phyloP scores from a whole-genome alignment of 768 basidiomycete species.

The Paxillus rubicundulus region DNA sequence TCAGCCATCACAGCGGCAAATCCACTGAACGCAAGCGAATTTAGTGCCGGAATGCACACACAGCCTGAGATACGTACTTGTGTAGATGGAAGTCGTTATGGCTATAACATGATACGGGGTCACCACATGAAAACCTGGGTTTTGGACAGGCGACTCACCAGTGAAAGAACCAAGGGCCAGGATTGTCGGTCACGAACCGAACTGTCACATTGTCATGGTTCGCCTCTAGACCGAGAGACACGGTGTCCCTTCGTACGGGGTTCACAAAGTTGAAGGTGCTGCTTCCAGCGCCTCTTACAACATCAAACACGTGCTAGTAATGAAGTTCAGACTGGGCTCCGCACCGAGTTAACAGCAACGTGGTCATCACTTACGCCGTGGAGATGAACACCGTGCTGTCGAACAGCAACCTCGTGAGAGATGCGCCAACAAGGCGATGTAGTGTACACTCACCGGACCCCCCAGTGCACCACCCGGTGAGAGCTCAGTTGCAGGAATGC shows the following conservation, averaged over 20 bases:
- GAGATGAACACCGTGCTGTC: constrained; percentile 40
- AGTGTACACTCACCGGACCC: constrained; percentile 13
- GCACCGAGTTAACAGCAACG: not conserved
- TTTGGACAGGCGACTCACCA: constrained; percentile 12
- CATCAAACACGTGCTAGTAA: constrained; percentile 38
- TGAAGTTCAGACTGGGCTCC: not conserved
- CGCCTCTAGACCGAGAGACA: constrained; percentile 26
- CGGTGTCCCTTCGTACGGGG: constrained; percentile 52
- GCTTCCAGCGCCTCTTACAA: constrained; percentile 40
- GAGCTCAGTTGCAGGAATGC: constrained; percentile 27
- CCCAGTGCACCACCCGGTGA: constrained; percentile 8
- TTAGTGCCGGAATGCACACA: constrained; percentile 23
- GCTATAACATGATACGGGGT: constrained; percentile 4
- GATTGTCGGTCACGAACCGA: constrained; percentile 64
- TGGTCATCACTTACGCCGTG: constrained; percentile 38
- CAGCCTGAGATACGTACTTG: constrained; percentile 8
- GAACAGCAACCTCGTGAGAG: not conserved
- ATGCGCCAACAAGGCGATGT: not conserved
- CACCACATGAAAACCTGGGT: not conserved
- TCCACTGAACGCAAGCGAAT: constrained; percentile 8
- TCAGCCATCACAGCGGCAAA: constrained; percentile 22
- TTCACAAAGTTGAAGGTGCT: constrained; percentile 43
- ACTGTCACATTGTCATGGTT: constrained; percentile 44
- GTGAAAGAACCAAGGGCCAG: constrained; percentile 30
- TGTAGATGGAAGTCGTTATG: constrained; percentile 23